phyloP scores from a whole-genome alignment of 2,329 filamentous ascomycete species.

The Elsinoe batatas region DNA sequence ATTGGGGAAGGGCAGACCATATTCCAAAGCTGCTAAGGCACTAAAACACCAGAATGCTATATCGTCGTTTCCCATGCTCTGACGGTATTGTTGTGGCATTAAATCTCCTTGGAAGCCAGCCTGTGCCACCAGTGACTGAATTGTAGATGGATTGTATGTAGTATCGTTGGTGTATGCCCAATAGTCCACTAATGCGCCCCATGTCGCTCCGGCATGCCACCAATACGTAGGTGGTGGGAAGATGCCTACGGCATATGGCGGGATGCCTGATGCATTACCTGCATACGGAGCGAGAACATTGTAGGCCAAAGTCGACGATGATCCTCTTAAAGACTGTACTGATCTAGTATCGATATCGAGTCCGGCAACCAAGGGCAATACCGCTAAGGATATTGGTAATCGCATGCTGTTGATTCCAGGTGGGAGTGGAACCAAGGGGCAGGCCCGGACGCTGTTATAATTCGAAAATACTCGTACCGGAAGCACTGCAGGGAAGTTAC shows the following conservation, averaged over 20 bases:
- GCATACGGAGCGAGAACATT: neutral
- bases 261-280: neutral
- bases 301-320: neutral
- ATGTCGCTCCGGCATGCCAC: constrained; percentile 32
- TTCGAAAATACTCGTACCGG: neutral
- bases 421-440: neutral
- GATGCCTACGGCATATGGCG: constrained; percentile 14
- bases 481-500: neutral
- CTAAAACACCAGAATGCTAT: constrained; percentile 79
- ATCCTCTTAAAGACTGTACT: neutral
- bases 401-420: neutral
- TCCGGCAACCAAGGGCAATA: neutral
- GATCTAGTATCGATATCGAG: neutral
- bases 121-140: constrained; percentile 34
- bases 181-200: constrained; percentile 28
- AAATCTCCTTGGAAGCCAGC: constrained; percentile 34
- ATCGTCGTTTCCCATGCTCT: constrained; percentile 41
- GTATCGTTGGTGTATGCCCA: constrained; percentile 37
- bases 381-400: neutral
- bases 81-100: constrained; percentile 30
- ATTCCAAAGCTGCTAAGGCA: constrained; percentile 68
- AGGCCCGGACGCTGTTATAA: neutral
- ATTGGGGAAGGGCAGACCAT: constrained; percentile 58
- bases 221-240: constrained; percentile 37
- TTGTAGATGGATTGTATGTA: constrained; percentile 33